These are phyloP conservation scores for Parathielavia appendiculata DNA, from an alignment of 495 filamentous ascomycete species.

Conservation along the genomic window DNA sequence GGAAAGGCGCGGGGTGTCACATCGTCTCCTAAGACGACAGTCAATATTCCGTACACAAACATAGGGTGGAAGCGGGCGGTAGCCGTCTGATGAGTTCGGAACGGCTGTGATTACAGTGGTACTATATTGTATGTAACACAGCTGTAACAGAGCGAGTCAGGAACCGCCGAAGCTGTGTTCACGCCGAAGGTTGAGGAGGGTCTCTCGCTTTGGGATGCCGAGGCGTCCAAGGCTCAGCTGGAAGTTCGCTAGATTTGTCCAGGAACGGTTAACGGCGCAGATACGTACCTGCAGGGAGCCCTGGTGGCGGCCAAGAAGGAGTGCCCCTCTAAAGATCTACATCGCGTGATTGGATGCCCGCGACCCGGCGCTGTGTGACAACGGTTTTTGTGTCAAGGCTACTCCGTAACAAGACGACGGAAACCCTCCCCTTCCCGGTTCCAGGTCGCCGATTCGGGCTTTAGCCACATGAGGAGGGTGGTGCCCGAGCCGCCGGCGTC, in stretches of 20 bases:
- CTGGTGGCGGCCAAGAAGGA: constrained; percentile 13
- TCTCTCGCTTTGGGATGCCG: constrained; percentile 23
- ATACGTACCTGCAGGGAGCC: constrained; percentile 8
- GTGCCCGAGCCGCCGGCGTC: constrained; percentile 30
- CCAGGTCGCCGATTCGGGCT: constrained; percentile 38
- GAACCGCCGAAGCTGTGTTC: no score
- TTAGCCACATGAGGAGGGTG: constrained; percentile 34
- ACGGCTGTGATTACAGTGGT: no score
- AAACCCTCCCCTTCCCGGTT: constrained; percentile 30
- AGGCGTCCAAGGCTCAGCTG: constrained; percentile 33
- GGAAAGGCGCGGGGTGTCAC: constrained; percentile 9
- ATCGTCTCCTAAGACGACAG: neutral
- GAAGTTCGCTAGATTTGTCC: constrained; percentile 34
- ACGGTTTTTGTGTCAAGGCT: constrained; percentile 39
- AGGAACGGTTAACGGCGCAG: constrained; percentile 24
- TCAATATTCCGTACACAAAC: no score
- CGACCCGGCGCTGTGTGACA: constrained; percentile 37
- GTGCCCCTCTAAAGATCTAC: constrained; percentile 32
- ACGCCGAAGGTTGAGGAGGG: neutral
- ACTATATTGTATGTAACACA: no score
- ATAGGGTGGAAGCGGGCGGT: no score
- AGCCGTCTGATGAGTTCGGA: no score
- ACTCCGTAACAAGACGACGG: constrained; percentile 16
- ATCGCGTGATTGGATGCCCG: constrained; percentile 26
- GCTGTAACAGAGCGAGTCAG: no score